Evolutionary conservation across 1,284 basidiomycete genomes (phyloP).

Genomic region (Ganoderma leucocontextum): DNA sequence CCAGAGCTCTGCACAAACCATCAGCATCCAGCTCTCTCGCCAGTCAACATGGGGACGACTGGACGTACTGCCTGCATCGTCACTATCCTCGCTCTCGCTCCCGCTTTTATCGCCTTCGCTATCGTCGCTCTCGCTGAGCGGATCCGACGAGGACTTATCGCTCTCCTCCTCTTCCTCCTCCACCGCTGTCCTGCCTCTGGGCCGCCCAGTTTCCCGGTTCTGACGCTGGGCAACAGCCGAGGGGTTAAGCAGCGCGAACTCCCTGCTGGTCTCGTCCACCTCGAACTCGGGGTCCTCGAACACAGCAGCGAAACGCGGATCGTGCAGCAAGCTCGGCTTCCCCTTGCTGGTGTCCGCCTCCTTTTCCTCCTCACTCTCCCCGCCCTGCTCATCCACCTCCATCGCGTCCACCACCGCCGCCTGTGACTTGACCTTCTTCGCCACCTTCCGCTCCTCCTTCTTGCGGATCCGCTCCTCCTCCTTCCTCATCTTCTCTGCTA

Average conservation of each 20-base stretch:
- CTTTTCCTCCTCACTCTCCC: constrained; percentile 36
- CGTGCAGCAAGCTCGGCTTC: constrained; percentile 73
- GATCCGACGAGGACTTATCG: constrained; percentile 80
- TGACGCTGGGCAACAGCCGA: constrained; percentile 69
- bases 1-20: constrained; percentile 35
- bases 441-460: constrained; percentile 66
- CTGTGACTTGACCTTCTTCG: constrained; percentile 50
- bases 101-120: constrained; percentile 45
- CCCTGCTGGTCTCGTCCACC: constrained; percentile 88
- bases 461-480: constrained; percentile 77
- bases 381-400: constrained; percentile 50
- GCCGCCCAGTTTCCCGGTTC: constrained; percentile 41
- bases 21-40: background rate
- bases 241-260: constrained; percentile 93
- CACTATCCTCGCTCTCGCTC: constrained; percentile 54
- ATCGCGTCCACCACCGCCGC: constrained; percentile 48
- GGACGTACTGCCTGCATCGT: constrained; percentile 61
- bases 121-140: constrained; percentile 54
- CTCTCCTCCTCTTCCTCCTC: constrained; percentile 92
- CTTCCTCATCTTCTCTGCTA: constrained; percentile 87
- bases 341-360: constrained; percentile 46
- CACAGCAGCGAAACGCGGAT: constrained; percentile 90
- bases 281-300: constrained; percentile 96
- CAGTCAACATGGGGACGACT: constrained; percentile 16
- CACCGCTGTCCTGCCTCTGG: constrained; percentile 76